phyloP scores from a whole-genome alignment of 2,329 filamentous ascomycete genomes.

The Raffaelea deltoideospora region DNA sequence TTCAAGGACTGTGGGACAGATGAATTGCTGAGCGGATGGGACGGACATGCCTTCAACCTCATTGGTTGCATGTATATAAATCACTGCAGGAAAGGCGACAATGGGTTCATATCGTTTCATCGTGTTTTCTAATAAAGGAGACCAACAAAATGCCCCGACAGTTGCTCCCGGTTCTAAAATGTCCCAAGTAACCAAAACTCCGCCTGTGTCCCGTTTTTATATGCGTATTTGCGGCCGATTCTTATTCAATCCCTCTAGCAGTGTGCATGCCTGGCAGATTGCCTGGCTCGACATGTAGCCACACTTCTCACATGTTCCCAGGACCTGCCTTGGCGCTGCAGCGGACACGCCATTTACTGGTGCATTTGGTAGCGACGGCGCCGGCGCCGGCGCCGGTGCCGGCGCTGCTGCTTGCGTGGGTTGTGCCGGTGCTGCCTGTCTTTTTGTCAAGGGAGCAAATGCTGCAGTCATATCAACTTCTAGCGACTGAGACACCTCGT shows the following conservation, averaged over 20 bases:
- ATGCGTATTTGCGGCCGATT: constrained; percentile 44
- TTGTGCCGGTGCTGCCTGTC: constrained; percentile 11
- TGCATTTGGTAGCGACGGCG: neutral
- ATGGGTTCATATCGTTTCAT: neutral
- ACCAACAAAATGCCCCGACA: too few species aligned
- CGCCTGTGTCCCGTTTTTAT: too few species aligned
- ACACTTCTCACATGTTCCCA: constrained; percentile 74
- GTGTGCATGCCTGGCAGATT: constrained; percentile 82
- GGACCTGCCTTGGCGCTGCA: constrained; percentile 48
- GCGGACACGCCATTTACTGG: constrained; percentile 11
- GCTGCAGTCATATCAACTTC: constrained; percentile 51
- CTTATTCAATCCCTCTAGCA: constrained; percentile 86
- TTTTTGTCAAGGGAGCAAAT: constrained; percentile 15
- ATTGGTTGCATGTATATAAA: too few species aligned
- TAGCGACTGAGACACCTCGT: constrained; percentile 42
- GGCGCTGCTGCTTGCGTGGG: too few species aligned
- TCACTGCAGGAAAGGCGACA: neutral
- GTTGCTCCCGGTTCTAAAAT: too few species aligned
- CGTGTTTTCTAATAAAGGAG: too few species aligned
- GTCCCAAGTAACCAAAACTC: too few species aligned
- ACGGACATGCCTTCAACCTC: too few species aligned
- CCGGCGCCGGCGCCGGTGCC: too few species aligned
- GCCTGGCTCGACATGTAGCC: constrained; percentile 92
- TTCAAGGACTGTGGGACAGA: too few species aligned
- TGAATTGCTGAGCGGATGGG: too few species aligned